These are phyloP conservation scores for Flaveria brownii DNA, from an alignment of 129 eudicot genomes.

Conservation along the genomic window DNA sequence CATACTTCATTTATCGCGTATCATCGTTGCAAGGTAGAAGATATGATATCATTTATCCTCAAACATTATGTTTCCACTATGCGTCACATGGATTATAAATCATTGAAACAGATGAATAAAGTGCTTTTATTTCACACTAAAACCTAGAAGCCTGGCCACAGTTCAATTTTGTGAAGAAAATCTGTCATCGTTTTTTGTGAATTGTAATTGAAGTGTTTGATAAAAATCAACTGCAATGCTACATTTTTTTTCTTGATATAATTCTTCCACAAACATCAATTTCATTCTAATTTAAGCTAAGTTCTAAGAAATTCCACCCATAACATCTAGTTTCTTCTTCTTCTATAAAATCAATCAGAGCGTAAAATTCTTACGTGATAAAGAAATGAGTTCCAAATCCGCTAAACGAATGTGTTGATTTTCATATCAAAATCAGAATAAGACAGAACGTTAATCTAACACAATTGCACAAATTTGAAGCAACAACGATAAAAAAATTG, in stretches of 20 bases:
- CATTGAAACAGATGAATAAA: too few relatives aligned
- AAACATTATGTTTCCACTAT: too few relatives aligned
- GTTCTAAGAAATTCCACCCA: conserved; percentile 2
- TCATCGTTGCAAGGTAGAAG: too few relatives aligned
- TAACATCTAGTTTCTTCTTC: background rate
- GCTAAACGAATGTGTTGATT: conserved; percentile 1
- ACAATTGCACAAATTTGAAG: background rate
- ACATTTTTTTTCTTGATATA: background rate
- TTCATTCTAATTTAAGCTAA: background rate
- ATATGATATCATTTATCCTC: too few relatives aligned
- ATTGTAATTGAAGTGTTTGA: background rate
- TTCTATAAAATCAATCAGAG: background rate
- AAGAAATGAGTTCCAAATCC: conserved; percentile 1
- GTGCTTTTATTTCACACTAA: too few relatives aligned
- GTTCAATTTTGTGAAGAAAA: too few relatives aligned
- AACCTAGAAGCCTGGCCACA: too few relatives aligned
- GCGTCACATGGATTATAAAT: too few relatives aligned
- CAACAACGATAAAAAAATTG: background rate
- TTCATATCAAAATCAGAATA: background rate
- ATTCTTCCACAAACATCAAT: background rate
- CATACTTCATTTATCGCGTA: too few relatives aligned
- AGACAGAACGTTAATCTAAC: background rate
- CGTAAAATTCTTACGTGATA: background rate
- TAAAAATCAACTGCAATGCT: background rate
- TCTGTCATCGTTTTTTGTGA: background rate